Conservation (phyloP, 1,139 yeast species). For the Nakaseomyces glabratus region DNA sequence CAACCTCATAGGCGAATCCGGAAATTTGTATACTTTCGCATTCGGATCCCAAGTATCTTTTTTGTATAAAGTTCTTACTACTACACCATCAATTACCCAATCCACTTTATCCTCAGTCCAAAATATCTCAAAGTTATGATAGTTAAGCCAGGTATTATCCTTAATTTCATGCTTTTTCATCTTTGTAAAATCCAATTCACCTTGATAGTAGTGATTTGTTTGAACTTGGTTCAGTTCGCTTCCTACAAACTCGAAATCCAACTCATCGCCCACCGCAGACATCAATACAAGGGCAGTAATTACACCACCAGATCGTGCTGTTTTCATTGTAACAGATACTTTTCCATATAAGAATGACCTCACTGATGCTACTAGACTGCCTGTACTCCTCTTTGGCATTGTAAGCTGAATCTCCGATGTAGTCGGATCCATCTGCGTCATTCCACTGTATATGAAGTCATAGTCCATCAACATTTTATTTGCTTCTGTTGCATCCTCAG, state of each 20-base stretch:
- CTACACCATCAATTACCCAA: constrained; percentile 68
- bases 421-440: constrained; percentile 12
- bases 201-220: constrained; percentile 73
- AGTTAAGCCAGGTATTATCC: constrained; percentile 50
- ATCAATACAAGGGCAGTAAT: constrained; percentile 75
- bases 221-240: constrained; percentile 56
- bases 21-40: constrained; percentile 40
- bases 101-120: constrained; percentile 67
- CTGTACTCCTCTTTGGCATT: constrained; percentile 30
- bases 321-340: constrained; percentile 24
- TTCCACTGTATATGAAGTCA: constrained; percentile 30
- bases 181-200: constrained; percentile 60
- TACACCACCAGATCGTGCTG: constrained; percentile 48
- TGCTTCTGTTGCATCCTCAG: constrained; percentile 16
- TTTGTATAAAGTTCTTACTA: constrained; percentile 56
- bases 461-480: constrained; percentile 19
- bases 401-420: constrained; percentile 19
- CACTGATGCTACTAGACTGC: constrained; percentile 26
- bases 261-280: constrained; percentile 84
- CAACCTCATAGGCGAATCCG: constrained; percentile 86
- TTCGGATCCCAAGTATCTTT: constrained; percentile 47
- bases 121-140: constrained; percentile 72
- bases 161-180: constrained; percentile 31
- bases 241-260: constrained; percentile 84
- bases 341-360: constrained; percentile 28